Evolutionary conservation across 805 yeast species (phyloP).

Genomic region (Priceomyces haplophilus): DNA sequence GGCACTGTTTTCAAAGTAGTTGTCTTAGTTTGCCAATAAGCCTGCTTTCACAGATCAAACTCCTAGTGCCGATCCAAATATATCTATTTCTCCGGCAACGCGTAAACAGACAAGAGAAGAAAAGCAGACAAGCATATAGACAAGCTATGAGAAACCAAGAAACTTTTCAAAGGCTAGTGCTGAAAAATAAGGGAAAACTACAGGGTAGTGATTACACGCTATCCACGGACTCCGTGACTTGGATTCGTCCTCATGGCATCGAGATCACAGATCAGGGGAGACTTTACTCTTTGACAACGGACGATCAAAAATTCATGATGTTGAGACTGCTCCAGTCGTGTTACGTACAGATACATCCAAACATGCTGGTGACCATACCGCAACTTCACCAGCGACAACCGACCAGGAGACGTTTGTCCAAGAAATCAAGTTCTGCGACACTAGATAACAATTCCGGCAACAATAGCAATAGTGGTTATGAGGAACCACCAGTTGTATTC

Average conservation of each 20-base stretch:
- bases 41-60: no score
- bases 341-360: slow-evolving; percentile 34
- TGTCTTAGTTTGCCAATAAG: no score
- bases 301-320: slow-evolving; percentile 27
- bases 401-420: slow-evolving; percentile 3
- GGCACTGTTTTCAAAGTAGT: no score
- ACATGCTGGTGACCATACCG: slow-evolving; percentile 11
- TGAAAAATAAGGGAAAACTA: slow-evolving; percentile 33
- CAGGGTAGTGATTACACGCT: slow-evolving; percentile 30
- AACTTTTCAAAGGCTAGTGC: slow-evolving; percentile 30
- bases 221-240: slow-evolving; percentile 35
- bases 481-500: slow-evolving; percentile 37
- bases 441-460: background rate
- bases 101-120: no score
- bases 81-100: no score
- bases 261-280: slow-evolving; percentile 33
- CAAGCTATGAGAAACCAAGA: slow-evolving; percentile 17
- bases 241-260: slow-evolving; percentile 32
- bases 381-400: slow-evolving; percentile 7
- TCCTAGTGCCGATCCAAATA: no score
- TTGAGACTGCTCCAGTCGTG: slow-evolving; percentile 38
- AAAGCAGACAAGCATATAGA: no score
- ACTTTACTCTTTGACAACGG: slow-evolving; percentile 30
- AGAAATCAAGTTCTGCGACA: slow-evolving; percentile 7
- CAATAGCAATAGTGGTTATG: background rate